phyloP scores from a whole-genome alignment of 179 eudicot genomes.

The Vitellaria paradoxa region DNA sequence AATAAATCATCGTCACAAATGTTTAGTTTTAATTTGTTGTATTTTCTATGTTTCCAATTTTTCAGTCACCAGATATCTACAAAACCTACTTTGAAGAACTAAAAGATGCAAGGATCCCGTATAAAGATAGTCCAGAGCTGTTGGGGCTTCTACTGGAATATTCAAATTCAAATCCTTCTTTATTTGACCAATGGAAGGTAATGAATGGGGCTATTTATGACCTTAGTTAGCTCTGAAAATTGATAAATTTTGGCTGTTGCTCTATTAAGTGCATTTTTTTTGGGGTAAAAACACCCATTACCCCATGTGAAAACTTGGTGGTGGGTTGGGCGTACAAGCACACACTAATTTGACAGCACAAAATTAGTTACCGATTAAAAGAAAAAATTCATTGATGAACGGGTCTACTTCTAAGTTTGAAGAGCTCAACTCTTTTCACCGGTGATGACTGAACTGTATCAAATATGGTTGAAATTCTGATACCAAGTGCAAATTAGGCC shows the following conservation, averaged over 20 bases:
- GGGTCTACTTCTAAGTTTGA: background rate
- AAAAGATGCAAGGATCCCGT: constrained; percentile 62
- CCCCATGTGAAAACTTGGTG: too few species aligned
- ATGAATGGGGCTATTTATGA: constrained; percentile 10
- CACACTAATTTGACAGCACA: background rate
- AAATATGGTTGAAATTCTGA: background rate
- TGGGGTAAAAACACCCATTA: too few species aligned
- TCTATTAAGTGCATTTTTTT: background rate
- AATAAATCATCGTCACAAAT: background rate
- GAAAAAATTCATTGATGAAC: background rate
- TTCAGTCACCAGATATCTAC: constrained; percentile 58
- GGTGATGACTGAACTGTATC: background rate
- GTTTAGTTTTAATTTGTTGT: background rate
- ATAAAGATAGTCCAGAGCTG: constrained; percentile 70
- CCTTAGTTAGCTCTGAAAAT: background rate
- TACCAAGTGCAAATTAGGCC: background rate
- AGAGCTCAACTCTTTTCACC: background rate
- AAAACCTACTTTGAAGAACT: constrained; percentile 68
- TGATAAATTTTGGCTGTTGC: background rate
- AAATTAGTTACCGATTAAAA: background rate
- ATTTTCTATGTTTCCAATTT: constrained; percentile 3
- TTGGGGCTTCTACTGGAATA: constrained; percentile 68
- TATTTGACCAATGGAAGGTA: constrained; percentile 76
- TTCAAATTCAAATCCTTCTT: constrained; percentile 44
- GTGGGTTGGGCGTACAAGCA: too few species aligned